Evolutionary conservation across 2,329 filamentous ascomycete species (phyloP).

Genomic region (Tympanopsis confertula): DNA sequence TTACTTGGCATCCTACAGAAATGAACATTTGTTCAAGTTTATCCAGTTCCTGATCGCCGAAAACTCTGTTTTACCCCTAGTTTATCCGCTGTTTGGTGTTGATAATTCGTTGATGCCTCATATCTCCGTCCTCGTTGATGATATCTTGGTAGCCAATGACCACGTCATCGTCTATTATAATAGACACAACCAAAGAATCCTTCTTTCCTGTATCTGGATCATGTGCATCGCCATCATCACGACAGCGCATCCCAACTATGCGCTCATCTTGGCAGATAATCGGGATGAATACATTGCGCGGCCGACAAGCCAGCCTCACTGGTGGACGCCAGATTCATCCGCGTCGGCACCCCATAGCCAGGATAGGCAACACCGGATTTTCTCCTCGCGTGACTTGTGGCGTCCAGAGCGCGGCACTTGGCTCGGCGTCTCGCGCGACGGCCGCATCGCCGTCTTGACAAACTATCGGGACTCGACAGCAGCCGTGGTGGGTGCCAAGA

Average conservation of each 20-base stretch:
- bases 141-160: too few relatives aligned
- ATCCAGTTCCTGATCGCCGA: too few relatives aligned
- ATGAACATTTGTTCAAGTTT: too few relatives aligned
- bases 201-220: constrained; percentile 5
- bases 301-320: constrained; percentile 51
- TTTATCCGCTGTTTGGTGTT: too few relatives aligned
- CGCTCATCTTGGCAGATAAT: constrained; percentile 67
- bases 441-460: constrained; percentile 51
- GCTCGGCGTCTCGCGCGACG: constrained; percentile 49
- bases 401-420: constrained; percentile 53
- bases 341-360: not conserved
- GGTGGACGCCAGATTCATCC: constrained; percentile 33
- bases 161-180: not conserved
- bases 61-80: too few relatives aligned
- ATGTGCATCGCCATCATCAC: constrained; percentile 75
- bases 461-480: constrained; percentile 49
- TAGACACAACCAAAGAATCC: not conserved
- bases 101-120: too few relatives aligned
- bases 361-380: constrained; percentile 21
- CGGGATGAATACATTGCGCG: constrained; percentile 62
- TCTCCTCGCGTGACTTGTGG: constrained; percentile 51
- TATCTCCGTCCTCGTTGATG: too few relatives aligned
- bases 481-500: constrained; percentile 38
- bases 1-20: too few relatives aligned
- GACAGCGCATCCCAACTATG: constrained; percentile 64